Evolutionary conservation across 2,329 filamentous ascomycete genomes (phyloP), one percentile per base, ranked within the genome.

Genomic region (Westerdykella aurantiaca): DNA sequence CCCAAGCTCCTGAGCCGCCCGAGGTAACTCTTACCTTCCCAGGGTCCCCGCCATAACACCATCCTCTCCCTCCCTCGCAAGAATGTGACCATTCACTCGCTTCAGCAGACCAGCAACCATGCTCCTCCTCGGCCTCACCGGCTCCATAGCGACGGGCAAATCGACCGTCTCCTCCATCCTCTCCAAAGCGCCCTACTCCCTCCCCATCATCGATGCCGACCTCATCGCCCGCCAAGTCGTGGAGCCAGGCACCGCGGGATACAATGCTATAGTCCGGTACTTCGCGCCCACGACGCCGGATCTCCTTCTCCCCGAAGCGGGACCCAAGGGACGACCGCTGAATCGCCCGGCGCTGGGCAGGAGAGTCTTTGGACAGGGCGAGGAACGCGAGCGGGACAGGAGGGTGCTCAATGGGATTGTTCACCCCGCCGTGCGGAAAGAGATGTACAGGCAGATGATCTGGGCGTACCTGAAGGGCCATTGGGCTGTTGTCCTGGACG

Each of bases 71-170:
- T 29, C 11, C 25, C 25, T 29, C 25, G 11, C 25, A 29, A n/a
- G n/a, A n/a, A 29, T 29, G 25, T 29, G 25, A 29, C 25, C 25
- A 29, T 29, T 29, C 25, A 29, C 25, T 29, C 25, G 25, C 25
- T 29, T 12, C 9, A 14, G 35, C 12, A 45, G 18, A 42, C 13
- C 33, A 33, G 16, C 38, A 46, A 55, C 34, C 14, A 97, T 97
- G 93, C 80, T 97, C 39, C 82, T 98, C 60, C 89, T 98, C 58
- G 93, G 93, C 45, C 81, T 98, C 21, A 98, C 93, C 7, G 93
- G 93, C 65, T 95, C 90, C 48, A 97, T 98, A 64, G 93, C 93
- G 48, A 98, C 93, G 5, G 93, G 93, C 67, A 98, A 98, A 79
- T 95, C 91, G 37, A 98, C 91, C 53, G 89, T 96, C 43, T 95